These are phyloP conservation scores for Globisporangium heterothallicum DNA, from an alignment of 352 stramenopile genomes.

Conservation along the genomic window DNA sequence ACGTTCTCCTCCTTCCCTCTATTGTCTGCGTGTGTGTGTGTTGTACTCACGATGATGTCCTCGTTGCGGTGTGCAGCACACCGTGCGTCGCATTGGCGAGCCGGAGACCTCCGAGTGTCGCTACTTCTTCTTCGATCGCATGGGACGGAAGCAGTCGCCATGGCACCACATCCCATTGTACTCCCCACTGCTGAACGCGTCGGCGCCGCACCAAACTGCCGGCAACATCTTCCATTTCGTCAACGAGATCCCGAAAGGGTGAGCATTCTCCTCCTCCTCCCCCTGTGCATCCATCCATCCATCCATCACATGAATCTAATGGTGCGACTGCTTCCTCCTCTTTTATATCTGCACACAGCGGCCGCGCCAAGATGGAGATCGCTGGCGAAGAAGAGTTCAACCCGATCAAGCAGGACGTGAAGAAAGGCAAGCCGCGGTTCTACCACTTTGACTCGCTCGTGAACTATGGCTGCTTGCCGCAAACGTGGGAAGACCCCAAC, in stretches of 20 bases:
- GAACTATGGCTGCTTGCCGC: constrained; percentile 98
- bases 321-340: background rate
- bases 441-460: constrained; percentile 84
- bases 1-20: background rate
- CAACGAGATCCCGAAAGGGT: constrained; percentile 90
- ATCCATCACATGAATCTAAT: background rate
- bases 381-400: constrained; percentile 88
- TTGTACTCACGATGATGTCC: background rate
- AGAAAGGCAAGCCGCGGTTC: constrained; percentile 93
- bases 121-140: constrained; percentile 78
- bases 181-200: constrained; percentile 20
- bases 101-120: constrained; percentile 66
- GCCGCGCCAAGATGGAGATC: constrained; percentile 93
- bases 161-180: constrained; percentile 93
- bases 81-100: constrained; percentile 53
- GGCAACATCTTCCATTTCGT: constrained; percentile 88
- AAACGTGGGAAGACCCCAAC: constrained; percentile 99
- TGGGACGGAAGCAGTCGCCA: constrained; percentile 78
- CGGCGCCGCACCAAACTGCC: constrained; percentile 25
- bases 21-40: background rate
- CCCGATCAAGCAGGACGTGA: constrained; percentile 97
- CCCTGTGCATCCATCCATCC: background rate
- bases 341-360: constrained; percentile 14
- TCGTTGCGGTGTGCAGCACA: constrained; percentile 34
- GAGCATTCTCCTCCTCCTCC: too few relatives aligned